Percentiles rank a stretch among this genome's conserved stretches.
Conservation (phyloP, 2,329 filamentous ascomycete species). For the Colletotrichum incanum region DNA sequence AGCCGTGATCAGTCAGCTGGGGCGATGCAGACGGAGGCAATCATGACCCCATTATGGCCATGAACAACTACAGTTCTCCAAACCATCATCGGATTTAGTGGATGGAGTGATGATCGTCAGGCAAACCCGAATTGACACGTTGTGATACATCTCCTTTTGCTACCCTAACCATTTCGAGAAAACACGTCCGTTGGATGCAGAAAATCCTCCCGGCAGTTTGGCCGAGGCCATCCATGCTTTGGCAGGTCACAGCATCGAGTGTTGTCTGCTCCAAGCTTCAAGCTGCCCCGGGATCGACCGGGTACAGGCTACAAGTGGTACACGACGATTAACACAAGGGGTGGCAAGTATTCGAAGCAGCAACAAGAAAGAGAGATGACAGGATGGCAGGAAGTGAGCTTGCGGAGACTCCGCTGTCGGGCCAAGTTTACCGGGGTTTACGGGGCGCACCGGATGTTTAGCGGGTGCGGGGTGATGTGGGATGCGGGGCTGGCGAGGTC, state of each 20-base stretch:
- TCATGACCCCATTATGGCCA: background rate
- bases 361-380: background rate
- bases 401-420: constrained; percentile 37
- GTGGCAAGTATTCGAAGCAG: background rate
- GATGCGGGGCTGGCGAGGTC: constrained; percentile 23
- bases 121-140: too few species aligned
- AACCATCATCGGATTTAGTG: too few species aligned
- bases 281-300: background rate
- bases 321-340: background rate
- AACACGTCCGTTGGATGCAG: constrained; percentile 1
- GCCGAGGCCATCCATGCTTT: constrained; percentile 20
- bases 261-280: background rate
- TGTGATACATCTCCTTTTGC: background rate
- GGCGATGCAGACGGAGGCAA: too few species aligned
- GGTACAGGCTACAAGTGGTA: constrained; percentile 2
- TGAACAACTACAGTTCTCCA: background rate
- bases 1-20: background rate
- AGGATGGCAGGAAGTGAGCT: constrained; percentile 9
- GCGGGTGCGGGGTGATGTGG: constrained; percentile 30
- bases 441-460: constrained; percentile 13
- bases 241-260: constrained; percentile 2
- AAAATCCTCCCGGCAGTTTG: constrained; percentile 25
- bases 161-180: constrained; percentile 1
- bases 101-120: background rate
- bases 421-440: background rate